Evolutionary conservation across 768 basidiomycete genomes (phyloP), one percentile per base, ranked within the genome.

Genomic region (Vararia minispora): DNA sequence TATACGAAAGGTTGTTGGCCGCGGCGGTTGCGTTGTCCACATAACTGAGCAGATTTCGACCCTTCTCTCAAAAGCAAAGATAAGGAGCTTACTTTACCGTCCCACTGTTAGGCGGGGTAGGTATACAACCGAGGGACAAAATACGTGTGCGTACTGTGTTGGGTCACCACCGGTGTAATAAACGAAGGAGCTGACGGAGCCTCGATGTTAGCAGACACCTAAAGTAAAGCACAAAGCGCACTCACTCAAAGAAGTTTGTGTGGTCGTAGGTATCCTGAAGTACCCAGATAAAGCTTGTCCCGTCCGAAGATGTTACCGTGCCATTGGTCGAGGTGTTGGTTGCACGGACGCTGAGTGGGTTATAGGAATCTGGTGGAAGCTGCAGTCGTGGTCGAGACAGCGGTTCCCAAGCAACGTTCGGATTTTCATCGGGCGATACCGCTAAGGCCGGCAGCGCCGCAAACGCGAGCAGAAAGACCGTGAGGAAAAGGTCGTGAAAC

Each of bases 271-370:
- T 48, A 27, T 47, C 45, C 33, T 48, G 23, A 12, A 48, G 40
- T 33, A 48, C 34, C 45, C 45, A 48, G 28, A 48, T 6, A 13
- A 41, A 33, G 20, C n/a, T 18, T 11, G 34, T 12, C 12, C 25
- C 23, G 22, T 36, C 23, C 18, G 44, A 43, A 3, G 44, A 10
- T 28, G 25, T 45, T 40, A 39, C 33, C 33, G 22, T 22, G 34
- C 11, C 23, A 17, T 35, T 35, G 23, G 3, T 35, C n/a, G n/a
- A n/a, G n/a, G n/a, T n/a, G n/a, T n/a, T n/a, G n/a, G n/a, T n/a
- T n/a, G n/a, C n/a, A n/a, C n/a, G n/a, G n/a, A 16, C 26, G 42
- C 59, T 65, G 52, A 79, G 82, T 79, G 64, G 20, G 82, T 86
- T 29, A n/a, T n/a, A n/a, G n/a, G n/a, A n/a, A n/a, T n/a, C n/a